phyloP scores from a whole-genome alignment of 2,329 filamentous ascomycete species.

The Xylariomycetidae sp. region DNA sequence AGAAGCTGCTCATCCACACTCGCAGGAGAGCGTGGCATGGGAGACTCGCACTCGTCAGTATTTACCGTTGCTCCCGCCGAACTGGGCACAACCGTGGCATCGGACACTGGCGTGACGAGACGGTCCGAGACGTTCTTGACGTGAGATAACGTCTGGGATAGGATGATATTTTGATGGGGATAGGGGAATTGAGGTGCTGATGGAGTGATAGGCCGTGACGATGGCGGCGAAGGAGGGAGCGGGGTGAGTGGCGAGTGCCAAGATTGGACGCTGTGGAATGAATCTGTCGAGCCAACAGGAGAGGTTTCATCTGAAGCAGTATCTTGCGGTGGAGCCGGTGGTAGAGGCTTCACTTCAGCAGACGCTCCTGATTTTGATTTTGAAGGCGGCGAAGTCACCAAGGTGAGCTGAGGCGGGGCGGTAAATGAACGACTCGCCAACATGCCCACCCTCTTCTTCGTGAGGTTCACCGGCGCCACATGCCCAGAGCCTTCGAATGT shows the following conservation, averaged over 20 bases:
- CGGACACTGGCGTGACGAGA: constrained; percentile 28
- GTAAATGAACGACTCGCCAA: constrained; percentile 31
- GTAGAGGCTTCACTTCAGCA: constrained; percentile 13
- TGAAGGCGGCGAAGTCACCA: constrained; percentile 38
- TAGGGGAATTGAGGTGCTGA: constrained; percentile 29
- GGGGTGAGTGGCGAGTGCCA: constrained; percentile 44
- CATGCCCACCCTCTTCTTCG: constrained; percentile 24
- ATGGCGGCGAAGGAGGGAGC: constrained; percentile 40
- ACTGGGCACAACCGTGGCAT: constrained; percentile 24
- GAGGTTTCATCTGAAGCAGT: constrained; percentile 33
- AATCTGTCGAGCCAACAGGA: constrained; percentile 43
- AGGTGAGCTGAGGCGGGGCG: constrained; percentile 36
- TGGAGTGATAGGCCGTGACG: constrained; percentile 35
- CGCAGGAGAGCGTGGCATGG: constrained; percentile 6
- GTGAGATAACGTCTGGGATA: constrained; percentile 27
- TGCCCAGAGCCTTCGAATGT: constrained; percentile 25
- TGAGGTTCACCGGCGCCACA: constrained; percentile 21
- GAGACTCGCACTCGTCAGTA: constrained; percentile 23
- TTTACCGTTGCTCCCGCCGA: constrained; percentile 22
- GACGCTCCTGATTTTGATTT: constrained; percentile 14
- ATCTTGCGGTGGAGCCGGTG: constrained; percentile 13
- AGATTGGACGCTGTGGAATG: constrained; percentile 50
- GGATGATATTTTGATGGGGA: constrained; percentile 34
- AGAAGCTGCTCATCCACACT: constrained; percentile 3
- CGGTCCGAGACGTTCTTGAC: constrained; percentile 29